Base-by-base conservation (phyloP, 305 asterid genomes). In the Solanum hybrid region DNA sequence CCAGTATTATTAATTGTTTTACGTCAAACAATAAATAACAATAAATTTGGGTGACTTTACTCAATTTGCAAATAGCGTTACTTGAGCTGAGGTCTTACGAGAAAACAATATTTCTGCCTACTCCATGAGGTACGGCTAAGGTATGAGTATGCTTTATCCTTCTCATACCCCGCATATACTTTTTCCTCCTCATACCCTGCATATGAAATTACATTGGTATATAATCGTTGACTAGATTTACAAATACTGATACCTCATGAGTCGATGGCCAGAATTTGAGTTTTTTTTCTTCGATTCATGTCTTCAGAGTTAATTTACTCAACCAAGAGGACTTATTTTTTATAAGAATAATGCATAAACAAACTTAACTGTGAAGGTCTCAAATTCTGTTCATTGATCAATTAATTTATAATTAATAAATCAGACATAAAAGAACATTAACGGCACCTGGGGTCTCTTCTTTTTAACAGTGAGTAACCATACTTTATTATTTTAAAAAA, bases 381-480 rank as follows among this genome's bases (percentile, higher is more conserved):
- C 39, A 45, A 45, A 29, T 5, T 83, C 6, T 45, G 27, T 8
- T 10, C 39, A 83, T 51, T 10, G 73, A 82, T 24, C 4, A 45
- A 27, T 15, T 27, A 15, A 9, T 34, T 80, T 34, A 79, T 80
- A 38, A 80, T 83, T 83, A 83, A 29, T 10, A 45, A 29, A 15
- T 70, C 10, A 83, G 24, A 45, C 8, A 83, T 83, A 45, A 29
- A 32, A 45, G 88, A 8, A 17, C 88, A 83, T 83, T 6, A 45
- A 83, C 29, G 88, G 39, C 88, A 83, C 26, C 88, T 45, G 88
- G 29, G 75, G 45, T 32, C 90, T 88, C 90, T 88, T 88, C 90
- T 88, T 88, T 83, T 88, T 78, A 51, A 88, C 90, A 78, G 34
- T 45, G 79, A 65, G 72, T 17, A 88, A 38, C 7, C 37, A 45